Evolutionary conservation across 140 eudicot genomes (phyloP).

Genomic region (Ambrosia hybrid): DNA sequence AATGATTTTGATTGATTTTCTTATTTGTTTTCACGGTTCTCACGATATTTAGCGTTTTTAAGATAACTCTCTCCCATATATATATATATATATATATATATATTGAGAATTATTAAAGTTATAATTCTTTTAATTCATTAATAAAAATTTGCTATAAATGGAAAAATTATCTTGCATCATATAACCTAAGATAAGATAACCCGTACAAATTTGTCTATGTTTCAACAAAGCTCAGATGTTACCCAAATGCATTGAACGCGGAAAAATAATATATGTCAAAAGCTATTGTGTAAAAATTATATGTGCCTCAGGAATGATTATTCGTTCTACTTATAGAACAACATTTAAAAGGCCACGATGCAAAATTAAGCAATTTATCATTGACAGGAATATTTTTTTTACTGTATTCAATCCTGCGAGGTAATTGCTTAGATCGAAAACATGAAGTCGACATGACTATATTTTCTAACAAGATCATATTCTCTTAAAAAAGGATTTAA

Average conservation of each 20-base stretch:
- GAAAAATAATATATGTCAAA: neutral
- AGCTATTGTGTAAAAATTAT: neutral
- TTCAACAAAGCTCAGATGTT: neutral
- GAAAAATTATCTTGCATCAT: slow-evolving; percentile 9
- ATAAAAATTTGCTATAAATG: neutral
- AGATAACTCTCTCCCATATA: too few species aligned
- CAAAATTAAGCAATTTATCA: neutral
- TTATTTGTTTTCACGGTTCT: too few species aligned
- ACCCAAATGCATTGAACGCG: slow-evolving; percentile 4
- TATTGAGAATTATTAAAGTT: neutral
- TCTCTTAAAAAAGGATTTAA: too few species aligned
- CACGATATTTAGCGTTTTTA: too few species aligned
- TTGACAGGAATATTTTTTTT: neutral
- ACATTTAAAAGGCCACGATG: slow-evolving; percentile 1
- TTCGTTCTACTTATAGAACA: slow-evolving; percentile 19
- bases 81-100: neutral
- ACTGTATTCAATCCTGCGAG: neutral
- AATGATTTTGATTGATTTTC: too few species aligned
- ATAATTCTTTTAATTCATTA: too few species aligned
- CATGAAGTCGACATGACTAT: neutral
- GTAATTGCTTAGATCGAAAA: neutral
- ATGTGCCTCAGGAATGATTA: slow-evolving; percentile 10
- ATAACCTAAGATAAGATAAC: slow-evolving; percentile 16
- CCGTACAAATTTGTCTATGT: slow-evolving; percentile 7
- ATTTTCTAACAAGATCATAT: neutral